A percentile compares a stretch with the other conserved stretches of the same genome.
phyloP scores from a whole-genome alignment of 1,284 basidiomycete genomes.

The Cronartium quercuum region DNA sequence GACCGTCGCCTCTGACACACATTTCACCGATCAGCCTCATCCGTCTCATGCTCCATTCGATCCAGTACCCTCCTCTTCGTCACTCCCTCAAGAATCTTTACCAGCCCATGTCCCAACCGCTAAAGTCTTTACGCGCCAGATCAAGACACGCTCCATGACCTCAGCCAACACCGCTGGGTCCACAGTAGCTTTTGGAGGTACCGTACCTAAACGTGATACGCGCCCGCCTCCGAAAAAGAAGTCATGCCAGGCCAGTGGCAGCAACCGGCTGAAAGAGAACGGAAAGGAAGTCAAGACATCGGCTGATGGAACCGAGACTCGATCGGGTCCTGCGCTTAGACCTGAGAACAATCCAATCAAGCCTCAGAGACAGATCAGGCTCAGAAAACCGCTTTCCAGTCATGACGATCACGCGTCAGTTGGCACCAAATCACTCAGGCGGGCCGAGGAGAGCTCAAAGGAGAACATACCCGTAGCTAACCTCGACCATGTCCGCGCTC shows the following conservation, averaged over 20 bases:
- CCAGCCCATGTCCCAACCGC: not conserved
- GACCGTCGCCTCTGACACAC: no score
- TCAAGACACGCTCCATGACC: conserved; percentile 22
- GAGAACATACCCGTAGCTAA: not conserved
- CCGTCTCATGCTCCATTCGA: no score
- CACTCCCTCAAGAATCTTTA: no score
- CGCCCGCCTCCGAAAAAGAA: not conserved
- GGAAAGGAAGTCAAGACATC: not conserved
- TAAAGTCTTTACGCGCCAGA: conserved; percentile 1
- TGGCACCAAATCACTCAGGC: not conserved
- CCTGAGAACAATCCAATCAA: conserved; percentile 1
- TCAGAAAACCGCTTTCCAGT: not conserved
- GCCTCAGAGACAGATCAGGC: not conserved
- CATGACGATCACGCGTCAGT: not conserved
- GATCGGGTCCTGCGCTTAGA: not conserved
- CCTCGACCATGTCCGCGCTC: not conserved
- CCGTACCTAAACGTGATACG: conserved; percentile 1
- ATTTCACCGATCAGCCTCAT: not conserved
- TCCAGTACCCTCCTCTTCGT: no score
- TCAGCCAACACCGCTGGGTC: not conserved
- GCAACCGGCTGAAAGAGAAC: not conserved
- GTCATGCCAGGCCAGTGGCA: not conserved
- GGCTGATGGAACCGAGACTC: not conserved
- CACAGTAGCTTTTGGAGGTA: not conserved
- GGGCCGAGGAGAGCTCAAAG: not conserved